These are phyloP conservation scores for Abelmoschus esculentus DNA, from an alignment of 345 rosid genomes.

Conservation along the genomic window DNA sequence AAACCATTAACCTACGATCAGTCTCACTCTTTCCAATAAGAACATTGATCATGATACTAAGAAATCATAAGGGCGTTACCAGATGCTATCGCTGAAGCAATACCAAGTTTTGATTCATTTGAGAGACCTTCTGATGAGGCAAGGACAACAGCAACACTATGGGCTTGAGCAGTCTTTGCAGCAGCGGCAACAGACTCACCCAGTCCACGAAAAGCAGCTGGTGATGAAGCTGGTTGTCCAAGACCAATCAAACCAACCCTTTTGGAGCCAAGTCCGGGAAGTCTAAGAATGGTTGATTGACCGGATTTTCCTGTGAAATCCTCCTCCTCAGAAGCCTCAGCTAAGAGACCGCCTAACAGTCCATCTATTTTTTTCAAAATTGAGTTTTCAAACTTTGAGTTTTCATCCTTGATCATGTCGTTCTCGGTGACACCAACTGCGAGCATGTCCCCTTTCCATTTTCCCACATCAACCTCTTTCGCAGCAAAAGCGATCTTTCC, in stretches of 20 bases:
- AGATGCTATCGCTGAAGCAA: constrained; percentile 76
- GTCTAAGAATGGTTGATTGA: constrained; percentile 66
- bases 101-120: constrained; percentile 44
- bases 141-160: constrained; percentile 45
- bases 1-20: constrained; percentile 6
- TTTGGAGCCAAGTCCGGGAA: constrained; percentile 65
- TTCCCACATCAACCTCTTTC: constrained; percentile 57
- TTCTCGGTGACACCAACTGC: constrained; percentile 84
- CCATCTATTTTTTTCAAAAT: constrained; percentile 65
- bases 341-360: constrained; percentile 57
- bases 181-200: constrained; percentile 69
- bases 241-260: constrained; percentile 86
- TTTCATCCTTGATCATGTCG: constrained; percentile 53
- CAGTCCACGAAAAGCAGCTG: constrained; percentile 39
- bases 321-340: constrained; percentile 72
- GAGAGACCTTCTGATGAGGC: constrained; percentile 53
- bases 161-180: constrained; percentile 71
- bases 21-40: neutral
- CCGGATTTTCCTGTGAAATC: constrained; percentile 82
- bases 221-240: constrained; percentile 51
- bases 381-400: constrained; percentile 60
- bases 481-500: constrained; percentile 66
- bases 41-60: neutral
- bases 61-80: constrained; percentile 30
- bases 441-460: constrained; percentile 91